Evolutionary conservation across 176 grass and related monocot genomes (phyloP).

Genomic region (Zea mays): DNA sequence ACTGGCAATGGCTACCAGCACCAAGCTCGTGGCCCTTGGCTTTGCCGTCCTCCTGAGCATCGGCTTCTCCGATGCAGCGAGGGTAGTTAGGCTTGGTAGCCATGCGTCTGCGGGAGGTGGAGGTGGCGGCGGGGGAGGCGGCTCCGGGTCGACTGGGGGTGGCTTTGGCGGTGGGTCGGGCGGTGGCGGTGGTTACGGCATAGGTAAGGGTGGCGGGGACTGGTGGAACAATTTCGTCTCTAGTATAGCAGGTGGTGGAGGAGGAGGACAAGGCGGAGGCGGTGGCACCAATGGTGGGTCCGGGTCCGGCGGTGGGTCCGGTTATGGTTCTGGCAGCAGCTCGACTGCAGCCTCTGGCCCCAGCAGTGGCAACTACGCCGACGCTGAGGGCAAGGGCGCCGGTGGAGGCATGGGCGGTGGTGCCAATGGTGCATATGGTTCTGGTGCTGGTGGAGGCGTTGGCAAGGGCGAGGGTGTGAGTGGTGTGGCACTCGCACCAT

Average conservation of each 20-base stretch:
- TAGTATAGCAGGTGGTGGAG: conserved; percentile 16
- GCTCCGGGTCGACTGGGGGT: background rate
- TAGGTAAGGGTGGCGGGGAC: background rate
- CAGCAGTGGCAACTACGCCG: conserved; percentile 11
- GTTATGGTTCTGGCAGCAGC: conserved; percentile 27
- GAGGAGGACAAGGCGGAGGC: conserved; percentile 38
- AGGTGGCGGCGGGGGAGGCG: conserved; percentile 31
- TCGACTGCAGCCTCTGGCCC: background rate
- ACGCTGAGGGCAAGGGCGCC: conserved; percentile 26
- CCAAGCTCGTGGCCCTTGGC: conserved; percentile 44
- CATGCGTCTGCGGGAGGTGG: conserved; percentile 8
- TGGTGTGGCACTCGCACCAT: background rate
- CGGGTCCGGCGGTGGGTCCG: conserved; percentile 27
- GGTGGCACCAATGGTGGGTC: conserved; percentile 45
- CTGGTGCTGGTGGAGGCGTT: background rate
- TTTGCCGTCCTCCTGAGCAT: conserved; percentile 44
- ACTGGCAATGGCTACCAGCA: conserved; percentile 38
- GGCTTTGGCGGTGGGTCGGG: conserved; percentile 37
- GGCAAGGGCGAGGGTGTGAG: conserved; percentile 44
- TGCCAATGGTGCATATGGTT: conserved; percentile 21
- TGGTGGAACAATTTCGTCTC: background rate
- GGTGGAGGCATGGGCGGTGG: conserved; percentile 43
- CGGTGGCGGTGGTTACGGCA: background rate
- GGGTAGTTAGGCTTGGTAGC: conserved; percentile 6
- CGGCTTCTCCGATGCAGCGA: conserved; percentile 40